Percentiles rank a stretch among this genome's conserved stretches.
These are phyloP conservation scores for Chenopodium formosanum DNA, from an alignment of 148 eudicot species.

Conservation along the genomic window DNA sequence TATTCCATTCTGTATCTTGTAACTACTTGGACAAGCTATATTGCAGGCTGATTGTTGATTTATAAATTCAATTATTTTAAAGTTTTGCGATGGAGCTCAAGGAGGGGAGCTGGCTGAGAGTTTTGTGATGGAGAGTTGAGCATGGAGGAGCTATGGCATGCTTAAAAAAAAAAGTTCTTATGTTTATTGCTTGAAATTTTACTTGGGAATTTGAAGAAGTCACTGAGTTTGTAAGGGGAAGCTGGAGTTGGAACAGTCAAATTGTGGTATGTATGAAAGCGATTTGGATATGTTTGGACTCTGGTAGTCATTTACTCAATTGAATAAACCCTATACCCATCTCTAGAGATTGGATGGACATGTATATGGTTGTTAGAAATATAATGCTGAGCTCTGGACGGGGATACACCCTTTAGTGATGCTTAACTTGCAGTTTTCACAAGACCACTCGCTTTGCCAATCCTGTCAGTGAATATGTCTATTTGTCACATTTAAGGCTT, in stretches of 20 bases:
- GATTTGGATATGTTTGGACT: neutral
- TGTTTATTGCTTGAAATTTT: neutral
- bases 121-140: neutral
- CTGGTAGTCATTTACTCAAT: neutral
- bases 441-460: neutral
- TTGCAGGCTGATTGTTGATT: neutral
- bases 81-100: neutral
- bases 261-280: neutral
- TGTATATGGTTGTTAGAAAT: neutral
- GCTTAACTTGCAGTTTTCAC: neutral
- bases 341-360: neutral
- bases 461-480: neutral
- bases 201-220: neutral
- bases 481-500: neutral
- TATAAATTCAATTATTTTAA: neutral
- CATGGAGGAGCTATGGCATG: neutral
- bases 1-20: neutral
- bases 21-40: neutral
- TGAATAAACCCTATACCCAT: neutral
- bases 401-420: neutral
- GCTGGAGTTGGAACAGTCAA: neutral
- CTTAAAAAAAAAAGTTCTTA: neutral
- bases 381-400: neutral
- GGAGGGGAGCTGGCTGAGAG: neutral
- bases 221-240: neutral